Evolutionary conservation across 176 grass and related monocot genomes (phyloP).

Genomic region (Rhynchospora pubera): DNA sequence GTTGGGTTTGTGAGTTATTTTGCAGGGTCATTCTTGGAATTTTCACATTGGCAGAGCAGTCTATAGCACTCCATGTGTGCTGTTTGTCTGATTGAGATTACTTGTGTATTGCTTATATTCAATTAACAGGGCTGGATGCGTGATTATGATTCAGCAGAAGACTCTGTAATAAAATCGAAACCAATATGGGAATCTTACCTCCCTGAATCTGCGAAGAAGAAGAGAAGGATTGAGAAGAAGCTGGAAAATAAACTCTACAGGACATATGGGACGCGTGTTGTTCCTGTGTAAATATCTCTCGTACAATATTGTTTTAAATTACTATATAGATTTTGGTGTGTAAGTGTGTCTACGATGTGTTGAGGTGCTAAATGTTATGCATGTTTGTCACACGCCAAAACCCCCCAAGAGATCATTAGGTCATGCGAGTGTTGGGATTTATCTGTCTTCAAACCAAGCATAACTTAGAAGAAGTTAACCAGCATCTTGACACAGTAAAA

Average conservation of each 20-base stretch:
- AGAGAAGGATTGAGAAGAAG: constrained; percentile 60
- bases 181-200: constrained; percentile 95
- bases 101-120: not conserved
- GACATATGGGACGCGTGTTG: constrained; percentile 95
- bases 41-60: too few species aligned
- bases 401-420: too few species aligned
- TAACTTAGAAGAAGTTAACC: not conserved
- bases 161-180: constrained; percentile 73
- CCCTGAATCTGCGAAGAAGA: constrained; percentile 62
- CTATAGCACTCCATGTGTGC: not conserved
- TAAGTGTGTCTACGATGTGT: not conserved
- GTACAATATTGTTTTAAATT: not conserved
- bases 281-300: constrained; percentile 62
- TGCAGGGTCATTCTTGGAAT: too few species aligned
- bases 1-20: not conserved
- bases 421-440: too few species aligned
- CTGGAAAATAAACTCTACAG: constrained; percentile 49
- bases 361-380: not conserved
- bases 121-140: constrained; percentile 58
- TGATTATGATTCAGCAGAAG: constrained; percentile 45
- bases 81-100: not conserved
- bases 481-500: not conserved
- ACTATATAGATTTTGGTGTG: not conserved
- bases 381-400: not conserved
- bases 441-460: not conserved